Conservation (phyloP, 495 filamentous ascomycete genomes). For the Lophiotrema nucula region DNA sequence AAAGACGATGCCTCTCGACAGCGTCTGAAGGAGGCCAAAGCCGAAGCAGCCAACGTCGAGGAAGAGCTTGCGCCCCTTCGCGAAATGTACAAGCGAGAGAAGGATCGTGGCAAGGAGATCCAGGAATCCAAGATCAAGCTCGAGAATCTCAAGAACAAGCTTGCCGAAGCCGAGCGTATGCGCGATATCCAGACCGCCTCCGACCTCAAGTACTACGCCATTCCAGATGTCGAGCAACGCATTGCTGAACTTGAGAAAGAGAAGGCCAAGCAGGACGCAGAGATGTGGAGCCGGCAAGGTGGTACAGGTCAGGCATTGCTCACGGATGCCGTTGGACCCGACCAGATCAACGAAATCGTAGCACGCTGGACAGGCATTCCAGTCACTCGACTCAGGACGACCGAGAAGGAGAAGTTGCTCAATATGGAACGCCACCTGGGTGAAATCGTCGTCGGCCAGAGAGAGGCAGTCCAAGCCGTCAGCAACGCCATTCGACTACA, state of each 20-base stretch:
- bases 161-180: constrained; percentile 83
- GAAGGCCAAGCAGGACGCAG: constrained; percentile 72
- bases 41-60: constrained; percentile 85
- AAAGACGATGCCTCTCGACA: constrained; percentile 88
- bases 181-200: constrained; percentile 80
- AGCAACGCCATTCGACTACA: constrained; percentile 95
- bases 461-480: constrained; percentile 89
- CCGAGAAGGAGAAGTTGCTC: constrained; percentile 94
- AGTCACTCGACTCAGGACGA: constrained; percentile 86
- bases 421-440: constrained; percentile 85
- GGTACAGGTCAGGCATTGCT: constrained; percentile 64
- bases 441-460: constrained; percentile 87
- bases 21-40: constrained; percentile 76
- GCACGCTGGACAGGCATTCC: constrained; percentile 95
- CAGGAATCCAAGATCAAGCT: constrained; percentile 97
- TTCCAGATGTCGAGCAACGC: constrained; percentile 79
- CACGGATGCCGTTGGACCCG: constrained; percentile 90
- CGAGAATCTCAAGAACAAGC: constrained; percentile 80
- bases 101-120: constrained; percentile 80
- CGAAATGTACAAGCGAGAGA: constrained; percentile 93
- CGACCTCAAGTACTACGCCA: constrained; percentile 94
- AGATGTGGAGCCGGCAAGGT: constrained; percentile 59
- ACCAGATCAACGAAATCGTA: constrained; percentile 99
- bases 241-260: constrained; percentile 80
- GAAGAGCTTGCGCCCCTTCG: constrained; percentile 89